Percentiles rank a stretch among this genome's conserved stretches.
Evolutionary conservation across 495 filamentous ascomycete genomes (phyloP).

Genomic region (Neurospora pannonica): DNA sequence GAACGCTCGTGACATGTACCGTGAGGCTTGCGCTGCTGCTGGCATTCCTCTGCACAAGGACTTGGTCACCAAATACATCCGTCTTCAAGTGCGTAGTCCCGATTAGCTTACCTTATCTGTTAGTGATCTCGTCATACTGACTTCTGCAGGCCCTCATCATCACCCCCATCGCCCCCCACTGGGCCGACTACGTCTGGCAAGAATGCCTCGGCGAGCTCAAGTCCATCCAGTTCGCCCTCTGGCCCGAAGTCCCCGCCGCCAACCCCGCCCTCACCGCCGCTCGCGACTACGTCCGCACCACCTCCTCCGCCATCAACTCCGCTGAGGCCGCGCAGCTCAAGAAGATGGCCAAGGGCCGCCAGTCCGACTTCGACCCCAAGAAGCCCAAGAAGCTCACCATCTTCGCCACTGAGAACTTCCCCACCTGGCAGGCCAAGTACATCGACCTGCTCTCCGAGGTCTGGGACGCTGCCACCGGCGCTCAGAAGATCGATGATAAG

Average conservation of each 20-base stretch:
- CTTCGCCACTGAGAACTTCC: slow-evolving; percentile 67
- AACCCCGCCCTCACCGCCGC: slow-evolving; percentile 60
- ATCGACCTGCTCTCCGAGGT: slow-evolving; percentile 66
- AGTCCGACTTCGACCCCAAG: slow-evolving; percentile 70
- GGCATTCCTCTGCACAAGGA: slow-evolving; percentile 77
- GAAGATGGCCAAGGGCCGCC: slow-evolving; percentile 85
- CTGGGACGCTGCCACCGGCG: slow-evolving; percentile 30
- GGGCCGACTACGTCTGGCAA: slow-evolving; percentile 87
- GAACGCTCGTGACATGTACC: slow-evolving; percentile 79
- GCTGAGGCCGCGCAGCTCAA: slow-evolving; percentile 73
- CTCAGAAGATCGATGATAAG: slow-evolving; percentile 63
- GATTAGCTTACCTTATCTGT: background rate
- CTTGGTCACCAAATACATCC: slow-evolving; percentile 65
- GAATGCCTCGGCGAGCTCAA: slow-evolving; percentile 69
- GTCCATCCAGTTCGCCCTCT: slow-evolving; percentile 71
- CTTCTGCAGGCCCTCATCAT: slow-evolving; percentile 24
- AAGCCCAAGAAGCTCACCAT: slow-evolving; percentile 87
- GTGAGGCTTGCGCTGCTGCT: slow-evolving; percentile 63
- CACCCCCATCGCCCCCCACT: slow-evolving; percentile 79
- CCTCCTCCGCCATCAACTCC: slow-evolving; percentile 69
- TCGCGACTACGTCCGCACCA: slow-evolving; percentile 68
- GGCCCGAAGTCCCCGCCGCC: slow-evolving; percentile 59
- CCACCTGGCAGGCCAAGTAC: slow-evolving; percentile 85
- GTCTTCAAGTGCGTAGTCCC: slow-evolving; percentile 51
- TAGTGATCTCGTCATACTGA: slow-evolving; percentile 50